Percentiles rank a stretch among this genome's conserved stretches.
phyloP scores from a whole-genome alignment of 129 eudicot genomes.

The Tagetes erecta region DNA sequence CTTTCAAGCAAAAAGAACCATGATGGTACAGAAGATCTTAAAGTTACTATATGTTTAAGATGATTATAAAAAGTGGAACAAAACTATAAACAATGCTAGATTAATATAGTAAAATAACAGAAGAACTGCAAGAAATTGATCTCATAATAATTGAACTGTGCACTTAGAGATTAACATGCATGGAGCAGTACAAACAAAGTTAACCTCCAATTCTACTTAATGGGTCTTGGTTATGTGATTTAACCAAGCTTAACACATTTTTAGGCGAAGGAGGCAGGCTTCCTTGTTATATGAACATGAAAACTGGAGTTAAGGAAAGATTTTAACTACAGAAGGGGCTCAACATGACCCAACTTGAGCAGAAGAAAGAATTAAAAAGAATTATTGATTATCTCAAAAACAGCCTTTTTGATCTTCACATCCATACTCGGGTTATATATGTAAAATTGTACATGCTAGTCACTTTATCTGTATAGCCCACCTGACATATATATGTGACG shows the following conservation, averaged over 20 bases:
- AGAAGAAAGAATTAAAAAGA: constrained; percentile 38
- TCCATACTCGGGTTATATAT: constrained; percentile 28
- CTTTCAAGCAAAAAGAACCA: constrained; percentile 7
- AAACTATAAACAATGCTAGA: constrained; percentile 24
- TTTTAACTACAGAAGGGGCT: constrained; percentile 13
- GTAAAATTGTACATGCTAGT: constrained; percentile 36
- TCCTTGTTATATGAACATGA: constrained; percentile 36
- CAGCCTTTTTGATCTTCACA: constrained; percentile 37
- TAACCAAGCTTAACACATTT: constrained; percentile 24
- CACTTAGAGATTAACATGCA: constrained; percentile 25
- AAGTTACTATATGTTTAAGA: constrained; percentile 15
- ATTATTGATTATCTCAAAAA: constrained; percentile 28
- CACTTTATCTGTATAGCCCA: constrained; percentile 57
- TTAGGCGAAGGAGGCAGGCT: constrained; percentile 26
- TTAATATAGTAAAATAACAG: constrained; percentile 10
- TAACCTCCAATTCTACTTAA: constrained; percentile 30
- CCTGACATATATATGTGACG: constrained; percentile 36
- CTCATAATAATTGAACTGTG: constrained; percentile 26
- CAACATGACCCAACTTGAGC: constrained; percentile 26
- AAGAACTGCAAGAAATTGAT: constrained; percentile 9
- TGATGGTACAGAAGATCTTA: constrained; percentile 11
- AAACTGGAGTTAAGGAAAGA: constrained; percentile 26
- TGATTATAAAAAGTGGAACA: neutral
- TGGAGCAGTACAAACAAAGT: constrained; percentile 13
- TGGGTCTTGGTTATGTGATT: neutral